phyloP scores from a whole-genome alignment of 352 stramenopile species.

The Globisporangium sylvaticum region DNA sequence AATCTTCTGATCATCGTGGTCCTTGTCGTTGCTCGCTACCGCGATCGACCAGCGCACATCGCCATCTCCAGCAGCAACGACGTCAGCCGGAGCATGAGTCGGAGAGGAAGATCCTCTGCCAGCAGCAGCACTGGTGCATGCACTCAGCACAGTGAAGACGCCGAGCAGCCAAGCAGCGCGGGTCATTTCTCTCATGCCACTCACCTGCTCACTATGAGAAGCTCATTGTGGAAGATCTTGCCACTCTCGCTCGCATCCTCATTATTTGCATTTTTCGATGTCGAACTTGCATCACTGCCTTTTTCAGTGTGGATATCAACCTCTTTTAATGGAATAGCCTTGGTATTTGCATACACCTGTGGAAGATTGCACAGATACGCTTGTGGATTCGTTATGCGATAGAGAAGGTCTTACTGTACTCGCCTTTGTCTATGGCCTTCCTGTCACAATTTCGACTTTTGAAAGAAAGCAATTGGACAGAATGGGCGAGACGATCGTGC shows the following conservation, averaged over 20 bases:
- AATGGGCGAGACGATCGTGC: conserved; percentile 26
- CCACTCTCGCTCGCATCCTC: background rate
- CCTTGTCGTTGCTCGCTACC: background rate
- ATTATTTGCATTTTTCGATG: background rate
- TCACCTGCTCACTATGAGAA: background rate
- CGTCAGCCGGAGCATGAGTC: too few species aligned
- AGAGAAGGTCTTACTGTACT: background rate
- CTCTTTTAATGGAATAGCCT: background rate
- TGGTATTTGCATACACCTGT: background rate
- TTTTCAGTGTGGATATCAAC: too few species aligned
- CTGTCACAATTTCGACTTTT: background rate
- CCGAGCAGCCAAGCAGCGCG: background rate
- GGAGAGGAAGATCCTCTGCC: background rate
- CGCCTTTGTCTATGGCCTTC: background rate
- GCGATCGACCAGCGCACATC: background rate
- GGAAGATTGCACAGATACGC: background rate
- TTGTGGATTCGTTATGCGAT: background rate
- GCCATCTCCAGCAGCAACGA: background rate
- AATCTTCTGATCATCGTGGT: background rate
- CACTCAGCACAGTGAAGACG: background rate
- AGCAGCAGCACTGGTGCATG: background rate
- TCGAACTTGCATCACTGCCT: background rate
- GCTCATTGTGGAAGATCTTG: background rate
- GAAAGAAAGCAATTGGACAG: background rate
- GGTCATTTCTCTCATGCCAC: background rate